Base-by-base conservation (phyloP, 2,329 filamentous ascomycete genomes). In the Neonectria magnoliae region DNA sequence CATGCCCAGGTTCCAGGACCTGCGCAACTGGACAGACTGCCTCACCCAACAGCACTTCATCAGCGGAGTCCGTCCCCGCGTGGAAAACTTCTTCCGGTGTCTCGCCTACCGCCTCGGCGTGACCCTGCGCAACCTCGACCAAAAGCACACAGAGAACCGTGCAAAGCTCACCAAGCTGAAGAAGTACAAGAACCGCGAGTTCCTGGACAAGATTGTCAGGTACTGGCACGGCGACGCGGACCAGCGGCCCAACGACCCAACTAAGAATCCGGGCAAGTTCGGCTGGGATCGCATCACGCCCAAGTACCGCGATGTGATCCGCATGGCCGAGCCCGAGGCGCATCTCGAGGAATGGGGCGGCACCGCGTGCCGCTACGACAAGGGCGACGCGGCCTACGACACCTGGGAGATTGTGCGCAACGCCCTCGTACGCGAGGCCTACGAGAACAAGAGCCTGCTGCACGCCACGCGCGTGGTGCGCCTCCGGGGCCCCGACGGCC, bases 401-500 rank as follows among this genome's bases (percentile, higher is more conserved):
- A 74, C 62, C 20, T 47, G 31, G 45, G 55, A 69, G 1, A 42
- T 78, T 1, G 73, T 85, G 44, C 76, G 81, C 38, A 72, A 75
- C 48, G 76, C 75, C 0, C 75, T 87, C 48, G 76, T 86, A 20
- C 72, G 78, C 4, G 84, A 87, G 75, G 76, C 79, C 22, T 76
- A 79, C 44, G 73, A 77, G 60, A 85, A 84, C 63, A 73, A 77
- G 57, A 78, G 75, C 36, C 79, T 83, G 71, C 71, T 84, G 13
- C 81, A 79, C 66, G 81, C 82, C 0, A 74, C 72, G 11, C 77
- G 81, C 3, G 55, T 71, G 22, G 64, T 74, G 67, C 68, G 75
- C 65, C 56, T 50, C 36, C 31, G 70, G 31, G 64, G 68, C 14
- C 47, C 68, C 8, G 47, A 66, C 9, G 69, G 68, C 22, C 18